Evolutionary conservation across 306 rosid genomes (phyloP).

Genomic region (Acacia acuminata): DNA sequence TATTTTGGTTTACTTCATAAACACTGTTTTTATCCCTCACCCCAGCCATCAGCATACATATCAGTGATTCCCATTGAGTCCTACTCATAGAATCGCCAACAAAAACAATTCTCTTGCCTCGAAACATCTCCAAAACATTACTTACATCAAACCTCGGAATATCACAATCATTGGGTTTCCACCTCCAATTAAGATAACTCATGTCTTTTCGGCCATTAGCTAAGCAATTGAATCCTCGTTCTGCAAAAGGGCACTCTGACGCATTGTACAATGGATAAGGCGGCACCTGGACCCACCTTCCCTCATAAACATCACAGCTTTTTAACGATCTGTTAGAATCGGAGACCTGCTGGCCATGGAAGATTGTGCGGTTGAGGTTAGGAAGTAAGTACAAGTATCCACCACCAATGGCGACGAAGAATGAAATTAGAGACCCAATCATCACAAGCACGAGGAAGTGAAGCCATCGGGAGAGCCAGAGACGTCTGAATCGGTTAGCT

Average conservation of each 20-base stretch:
- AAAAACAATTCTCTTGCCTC: slow-evolving; percentile 77
- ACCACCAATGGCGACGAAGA: slow-evolving; percentile 55
- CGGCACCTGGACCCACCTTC: slow-evolving; percentile 66
- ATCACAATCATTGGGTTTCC: slow-evolving; percentile 75
- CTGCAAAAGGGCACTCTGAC: slow-evolving; percentile 80
- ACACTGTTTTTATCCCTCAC: slow-evolving; percentile 72
- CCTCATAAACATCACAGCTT: slow-evolving; percentile 66
- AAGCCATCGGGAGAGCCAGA: slow-evolving; percentile 55
- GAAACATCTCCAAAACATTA: slow-evolving; percentile 52
- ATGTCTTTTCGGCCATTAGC: slow-evolving; percentile 72
- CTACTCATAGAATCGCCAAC: slow-evolving; percentile 97
- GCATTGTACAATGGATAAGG: slow-evolving; percentile 71
- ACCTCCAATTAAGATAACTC: slow-evolving; percentile 76
- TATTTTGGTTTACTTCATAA: slow-evolving; percentile 74
- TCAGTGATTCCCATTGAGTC: slow-evolving; percentile 89
- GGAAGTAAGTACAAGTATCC: slow-evolving; percentile 68
- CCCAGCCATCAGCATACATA: slow-evolving; percentile 87
- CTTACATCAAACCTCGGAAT: slow-evolving; percentile 56
- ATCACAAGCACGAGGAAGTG: slow-evolving; percentile 47
- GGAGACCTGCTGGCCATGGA: slow-evolving; percentile 29
- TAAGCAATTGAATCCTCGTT: slow-evolving; percentile 75
- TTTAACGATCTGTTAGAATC: slow-evolving; percentile 31
- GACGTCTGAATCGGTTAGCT: slow-evolving; percentile 45
- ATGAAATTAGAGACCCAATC: slow-evolving; percentile 54
- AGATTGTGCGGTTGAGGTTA: slow-evolving; percentile 49